A percentile compares a stretch with the other conserved stretches of the same genome.
phyloP scores from a whole-genome alignment of 2,329 filamentous ascomycete species.

The Salinomyces thailandicus region DNA sequence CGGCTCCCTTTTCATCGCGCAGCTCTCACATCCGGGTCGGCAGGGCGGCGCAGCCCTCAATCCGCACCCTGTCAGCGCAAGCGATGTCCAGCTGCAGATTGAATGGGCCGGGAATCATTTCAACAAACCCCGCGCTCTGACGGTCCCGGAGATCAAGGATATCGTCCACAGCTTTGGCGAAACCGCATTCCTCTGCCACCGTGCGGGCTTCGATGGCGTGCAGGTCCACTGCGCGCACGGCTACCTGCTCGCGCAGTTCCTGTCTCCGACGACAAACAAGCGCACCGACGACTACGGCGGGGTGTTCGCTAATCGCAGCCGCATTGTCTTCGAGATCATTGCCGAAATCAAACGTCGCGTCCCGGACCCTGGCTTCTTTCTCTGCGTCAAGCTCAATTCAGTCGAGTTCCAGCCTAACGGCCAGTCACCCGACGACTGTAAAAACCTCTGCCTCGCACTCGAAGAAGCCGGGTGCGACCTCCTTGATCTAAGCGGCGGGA shows the following conservation, averaged over 20 bases:
- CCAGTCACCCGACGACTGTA: conserved; percentile 18
- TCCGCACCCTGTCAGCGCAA: conserved; percentile 22
- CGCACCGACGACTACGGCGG: conserved; percentile 35
- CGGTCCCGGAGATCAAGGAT: conserved; percentile 20
- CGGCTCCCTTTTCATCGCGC: conserved; percentile 21
- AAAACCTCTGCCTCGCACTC: conserved; percentile 18
- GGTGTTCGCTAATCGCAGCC: conserved; percentile 29
- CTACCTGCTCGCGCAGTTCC: conserved; percentile 34
- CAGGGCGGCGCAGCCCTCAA: conserved; percentile 20
- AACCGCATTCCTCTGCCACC: conserved; percentile 17
- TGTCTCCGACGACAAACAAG: conserved; percentile 31
- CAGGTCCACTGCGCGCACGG: conserved; percentile 30
- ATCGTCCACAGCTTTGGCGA: conserved; percentile 19
- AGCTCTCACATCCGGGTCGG: conserved; percentile 23
- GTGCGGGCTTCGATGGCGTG: conserved; percentile 12
- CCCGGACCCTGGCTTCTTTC: conserved; percentile 18
- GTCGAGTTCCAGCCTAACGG: conserved; percentile 23
- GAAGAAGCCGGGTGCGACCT: conserved; percentile 13
- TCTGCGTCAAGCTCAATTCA: conserved; percentile 23
- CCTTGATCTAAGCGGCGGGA: conserved; percentile 19
- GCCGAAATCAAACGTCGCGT: conserved; percentile 20
- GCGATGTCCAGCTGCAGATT: conserved; percentile 22
- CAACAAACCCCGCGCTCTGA: conserved; percentile 19
- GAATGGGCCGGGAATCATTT: conserved; percentile 21
- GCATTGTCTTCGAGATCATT: conserved; percentile 32